Evolutionary conservation across 345 rosid genomes (phyloP), one percentile per base, ranked within the genome.

Genomic region (Camelina sativa): DNA sequence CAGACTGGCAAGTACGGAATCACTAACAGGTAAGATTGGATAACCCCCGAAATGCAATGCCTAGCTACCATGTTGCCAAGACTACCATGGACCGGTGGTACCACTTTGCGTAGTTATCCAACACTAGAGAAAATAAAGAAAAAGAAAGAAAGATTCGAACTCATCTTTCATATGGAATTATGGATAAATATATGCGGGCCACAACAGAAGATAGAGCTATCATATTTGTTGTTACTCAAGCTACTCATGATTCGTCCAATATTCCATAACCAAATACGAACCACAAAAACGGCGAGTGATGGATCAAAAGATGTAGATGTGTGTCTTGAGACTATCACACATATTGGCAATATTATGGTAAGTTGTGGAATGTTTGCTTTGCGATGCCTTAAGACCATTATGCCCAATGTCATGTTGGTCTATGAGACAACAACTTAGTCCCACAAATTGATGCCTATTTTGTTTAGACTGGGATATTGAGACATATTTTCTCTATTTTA

Each of bases 121-220:
- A 55, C 62, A 75, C 63, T 47, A 68, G 55, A 17, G 2, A 34
- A 1, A 7, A 34, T 4, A 34, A 34, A 34, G 9, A 34, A 34
- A 34, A 34, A 34, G 37, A 44, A 68, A 75, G 43, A 75, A 47
- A 68, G 74, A 68, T 56, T 76, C 61, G 72, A 54, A 64, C 62
- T 64, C 72, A 70, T 70, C 61, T 54, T 17, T 64, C 71, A 1
- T 38, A 56, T 6, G n/a, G n/a, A n/a, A n/a, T n/a, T n/a, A n/a
- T n/a, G 76, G 80, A 76, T 64, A 76, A 57, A 53, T 47, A 23
- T 16, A 56, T 43, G 72, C 57, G 61, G 66, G 72, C 12, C 41
- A 28, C 25, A 48, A 64, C 23, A 54, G 11, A 52, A 52, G 55
- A 47, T 66, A 25, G 56, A 62, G 65, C 64, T 44, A 20, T 62